phyloP scores from a whole-genome alignment of 345 rosid species.

The Nephelium lappaceum region DNA sequence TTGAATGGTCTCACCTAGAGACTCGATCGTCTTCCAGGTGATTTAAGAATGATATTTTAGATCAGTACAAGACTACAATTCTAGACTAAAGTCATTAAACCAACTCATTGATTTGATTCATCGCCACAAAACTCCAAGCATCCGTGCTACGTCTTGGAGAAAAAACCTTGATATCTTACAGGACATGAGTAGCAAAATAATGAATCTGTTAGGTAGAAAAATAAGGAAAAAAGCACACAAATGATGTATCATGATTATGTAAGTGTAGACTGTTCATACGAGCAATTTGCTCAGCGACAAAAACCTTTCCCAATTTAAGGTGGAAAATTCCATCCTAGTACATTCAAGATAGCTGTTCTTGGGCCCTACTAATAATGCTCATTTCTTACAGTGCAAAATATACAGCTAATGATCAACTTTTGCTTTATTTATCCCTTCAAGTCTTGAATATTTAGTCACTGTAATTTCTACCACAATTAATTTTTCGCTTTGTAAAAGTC shows the following conservation, averaged over 20 bases:
- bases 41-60: not conserved
- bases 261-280: not conserved
- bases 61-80: not conserved
- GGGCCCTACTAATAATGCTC: constrained; percentile 41
- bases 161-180: not conserved
- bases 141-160: not conserved
- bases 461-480: not conserved
- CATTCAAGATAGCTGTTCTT: constrained; percentile 37
- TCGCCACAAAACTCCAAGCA: not conserved
- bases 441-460: too few species aligned
- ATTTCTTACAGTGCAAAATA: constrained; percentile 3
- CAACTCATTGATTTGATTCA: not conserved
- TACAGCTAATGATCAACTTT: not conserved
- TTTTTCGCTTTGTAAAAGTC: too few species aligned
- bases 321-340: constrained; percentile 32
- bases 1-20: constrained; percentile 1
- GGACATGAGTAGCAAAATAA: not conserved
- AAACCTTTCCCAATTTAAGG: constrained; percentile 34
- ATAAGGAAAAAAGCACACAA: not conserved
- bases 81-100: not conserved
- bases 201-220: not conserved
- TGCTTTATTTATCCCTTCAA: too few species aligned
- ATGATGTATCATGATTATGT: not conserved
- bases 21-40: not conserved
- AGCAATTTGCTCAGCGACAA: constrained; percentile 26